phyloP scores from a whole-genome alignment of 257 asterid species.

The Cynanchum wilfordii region DNA sequence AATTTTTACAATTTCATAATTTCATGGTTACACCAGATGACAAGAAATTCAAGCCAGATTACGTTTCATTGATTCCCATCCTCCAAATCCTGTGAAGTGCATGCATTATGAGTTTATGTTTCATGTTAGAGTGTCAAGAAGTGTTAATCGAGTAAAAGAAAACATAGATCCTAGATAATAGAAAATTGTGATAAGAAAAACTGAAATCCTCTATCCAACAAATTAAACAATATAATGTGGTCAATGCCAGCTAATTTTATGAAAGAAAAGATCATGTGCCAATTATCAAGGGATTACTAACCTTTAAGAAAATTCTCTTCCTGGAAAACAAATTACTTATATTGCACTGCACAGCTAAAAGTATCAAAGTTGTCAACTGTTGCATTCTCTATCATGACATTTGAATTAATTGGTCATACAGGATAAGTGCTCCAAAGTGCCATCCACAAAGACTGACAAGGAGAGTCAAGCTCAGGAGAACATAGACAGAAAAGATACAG shows the following conservation, averaged over 20 bases:
- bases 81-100: neutral
- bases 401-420: neutral
- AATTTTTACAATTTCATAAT: constrained; percentile 3
- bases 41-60: neutral
- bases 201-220: neutral
- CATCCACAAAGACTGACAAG: neutral
- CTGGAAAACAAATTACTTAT: neutral
- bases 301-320: neutral
- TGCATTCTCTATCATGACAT: neutral
- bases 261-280: neutral
- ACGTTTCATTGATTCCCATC: neutral
- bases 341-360: neutral
- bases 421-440: neutral
- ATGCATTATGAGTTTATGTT: neutral
- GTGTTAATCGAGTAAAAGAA: neutral
- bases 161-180: neutral
- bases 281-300: neutral
- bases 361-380: neutral
- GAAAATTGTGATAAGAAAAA: neutral
- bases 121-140: neutral
- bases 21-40: constrained; percentile 4
- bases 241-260: neutral
- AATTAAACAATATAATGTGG: neutral
- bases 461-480: neutral
- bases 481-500: neutral